These are phyloP conservation scores for Rugonectria rugulosa DNA, from an alignment of 2,329 filamentous ascomycete genomes.

Conservation along the genomic window DNA sequence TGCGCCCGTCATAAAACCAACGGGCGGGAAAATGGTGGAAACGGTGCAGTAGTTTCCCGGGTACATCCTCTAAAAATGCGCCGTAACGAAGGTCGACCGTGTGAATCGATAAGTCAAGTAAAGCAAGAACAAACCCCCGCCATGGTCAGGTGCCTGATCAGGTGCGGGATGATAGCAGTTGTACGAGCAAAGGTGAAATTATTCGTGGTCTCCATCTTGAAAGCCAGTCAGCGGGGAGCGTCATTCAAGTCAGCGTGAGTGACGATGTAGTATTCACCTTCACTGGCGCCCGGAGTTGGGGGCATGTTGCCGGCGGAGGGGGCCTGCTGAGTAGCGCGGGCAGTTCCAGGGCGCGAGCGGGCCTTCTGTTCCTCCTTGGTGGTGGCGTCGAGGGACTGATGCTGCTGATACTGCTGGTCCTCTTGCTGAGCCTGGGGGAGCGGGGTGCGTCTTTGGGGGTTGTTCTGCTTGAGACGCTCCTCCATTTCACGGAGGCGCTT, in stretches of 20 bases:
- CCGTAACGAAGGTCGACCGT: conserved; percentile 7
- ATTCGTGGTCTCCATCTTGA: conserved; percentile 49
- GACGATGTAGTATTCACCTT: conserved; percentile 64
- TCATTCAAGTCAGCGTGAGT: conserved; percentile 42
- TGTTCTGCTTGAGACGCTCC: conserved; percentile 66
- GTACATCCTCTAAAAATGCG: conserved; percentile 11
- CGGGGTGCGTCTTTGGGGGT: conserved; percentile 28
- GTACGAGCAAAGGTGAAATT: conserved; percentile 22
- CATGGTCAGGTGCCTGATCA: conserved; percentile 9
- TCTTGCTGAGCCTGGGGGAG: conserved; percentile 33
- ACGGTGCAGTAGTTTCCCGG: not conserved
- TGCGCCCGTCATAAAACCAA: conserved; percentile 5
- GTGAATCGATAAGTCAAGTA: conserved; percentile 11
- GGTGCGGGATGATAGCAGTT: not conserved
- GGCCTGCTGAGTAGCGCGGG: conserved; percentile 57
- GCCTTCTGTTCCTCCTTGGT: conserved; percentile 45
- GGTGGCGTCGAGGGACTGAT: conserved; percentile 27
- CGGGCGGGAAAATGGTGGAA: not conserved
- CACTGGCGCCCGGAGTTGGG: conserved; percentile 66
- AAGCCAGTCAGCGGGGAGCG: conserved; percentile 41
- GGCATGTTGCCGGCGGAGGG: conserved; percentile 65
- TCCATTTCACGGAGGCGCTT: conserved; percentile 86
- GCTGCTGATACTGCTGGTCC: conserved; percentile 22
- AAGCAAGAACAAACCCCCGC: conserved; percentile 9
- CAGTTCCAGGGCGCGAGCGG: conserved; percentile 63